Percentiles rank a stretch among this genome's conserved stretches.
Evolutionary conservation across 345 rosid genomes (phyloP).

Genomic region (Aquilaria malaccensis): DNA sequence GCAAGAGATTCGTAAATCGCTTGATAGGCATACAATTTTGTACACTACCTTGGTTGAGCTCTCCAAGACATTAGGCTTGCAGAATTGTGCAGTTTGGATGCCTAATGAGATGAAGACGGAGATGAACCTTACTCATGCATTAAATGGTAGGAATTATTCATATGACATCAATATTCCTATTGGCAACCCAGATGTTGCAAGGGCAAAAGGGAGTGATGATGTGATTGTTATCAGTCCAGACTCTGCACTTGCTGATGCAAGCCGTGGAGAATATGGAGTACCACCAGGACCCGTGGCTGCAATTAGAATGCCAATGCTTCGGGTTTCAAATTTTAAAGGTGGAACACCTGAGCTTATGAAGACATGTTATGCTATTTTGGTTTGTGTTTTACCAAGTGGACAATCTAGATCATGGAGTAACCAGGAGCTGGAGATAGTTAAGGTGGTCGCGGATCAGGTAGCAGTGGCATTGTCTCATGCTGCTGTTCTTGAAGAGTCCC

Average conservation of each 20-base stretch:
- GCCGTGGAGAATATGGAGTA: slow-evolving; percentile 44
- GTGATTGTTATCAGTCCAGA: slow-evolving; percentile 53
- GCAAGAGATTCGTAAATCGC: slow-evolving; percentile 85
- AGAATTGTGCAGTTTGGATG: slow-evolving; percentile 98
- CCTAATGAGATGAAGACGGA: slow-evolving; percentile 48
- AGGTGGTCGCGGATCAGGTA: slow-evolving; percentile 97
- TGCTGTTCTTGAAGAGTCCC: slow-evolving; percentile 93
- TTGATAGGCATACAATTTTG: slow-evolving; percentile 79
- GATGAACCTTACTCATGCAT: slow-evolving; percentile 73
- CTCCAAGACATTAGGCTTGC: slow-evolving; percentile 75
- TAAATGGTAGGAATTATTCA: slow-evolving; percentile 40
- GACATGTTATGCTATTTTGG: slow-evolving; percentile 75
- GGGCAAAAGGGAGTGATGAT: slow-evolving; percentile 46
- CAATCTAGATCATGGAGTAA: slow-evolving; percentile 66
- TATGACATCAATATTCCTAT: slow-evolving; percentile 40
- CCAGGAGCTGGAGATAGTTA: slow-evolving; percentile 79
- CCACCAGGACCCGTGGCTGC: slow-evolving; percentile 74
- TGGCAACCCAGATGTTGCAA: slow-evolving; percentile 60
- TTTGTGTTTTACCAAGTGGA: slow-evolving; percentile 68
- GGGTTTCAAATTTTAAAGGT: slow-evolving; percentile 71
- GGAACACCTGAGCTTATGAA: slow-evolving; percentile 76
- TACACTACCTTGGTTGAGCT: slow-evolving; percentile 89
- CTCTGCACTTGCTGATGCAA: slow-evolving; percentile 59
- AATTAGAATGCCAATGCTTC: slow-evolving; percentile 96
- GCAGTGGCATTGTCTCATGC: slow-evolving; percentile 98